Evolutionary conservation across 306 rosid genomes (phyloP), one percentile per base, ranked within the genome.

Genomic region (Lathyrus aphaca): DNA sequence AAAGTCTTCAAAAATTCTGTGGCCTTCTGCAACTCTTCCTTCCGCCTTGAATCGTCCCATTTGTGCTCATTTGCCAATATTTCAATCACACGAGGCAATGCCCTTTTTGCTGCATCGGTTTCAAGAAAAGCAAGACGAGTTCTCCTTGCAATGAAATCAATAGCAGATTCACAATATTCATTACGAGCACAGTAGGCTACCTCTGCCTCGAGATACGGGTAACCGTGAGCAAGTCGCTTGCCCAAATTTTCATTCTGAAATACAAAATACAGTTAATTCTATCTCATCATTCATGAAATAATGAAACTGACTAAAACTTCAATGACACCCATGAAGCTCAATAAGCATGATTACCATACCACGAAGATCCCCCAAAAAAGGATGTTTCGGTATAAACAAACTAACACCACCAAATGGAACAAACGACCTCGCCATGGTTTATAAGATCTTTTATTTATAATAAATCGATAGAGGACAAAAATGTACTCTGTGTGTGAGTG

Each of bases 181-280:
- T 91, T 75, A 21, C 99, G 92, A 40, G 99, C 99, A 77, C 99
- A 91, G 83, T 89, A 95, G 3, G 99, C 99, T 66, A 95, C 99
- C 85, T 95, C 99, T 10, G 99, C 99, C 84, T 95, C 99, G 61
- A 95, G 85, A 79, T 78, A 87, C 14, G 99, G 97, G 82, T 95
- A 89, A 64, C 99, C 91, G 55, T 95, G 99, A 53, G 97, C 96
- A 19, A 95, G 94, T 76, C 99, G 83, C 84, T 95, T 95, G 48
- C 99, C 99, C 81, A 95, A 67, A 62, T 56, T 74, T 80, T 95
- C 99, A 72, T 89, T 81, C 99, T 95, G 66, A 60, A 69, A 64
- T 50, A 54, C 40, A 73, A 54, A 67, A 74, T 40, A 61, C 35
- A 66, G 53, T 32, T 43, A 45, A 54, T 40, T 15, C 38, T 45